phyloP scores from a whole-genome alignment of 2,329 filamentous ascomycete genomes.

The Anthostomella pinea region DNA sequence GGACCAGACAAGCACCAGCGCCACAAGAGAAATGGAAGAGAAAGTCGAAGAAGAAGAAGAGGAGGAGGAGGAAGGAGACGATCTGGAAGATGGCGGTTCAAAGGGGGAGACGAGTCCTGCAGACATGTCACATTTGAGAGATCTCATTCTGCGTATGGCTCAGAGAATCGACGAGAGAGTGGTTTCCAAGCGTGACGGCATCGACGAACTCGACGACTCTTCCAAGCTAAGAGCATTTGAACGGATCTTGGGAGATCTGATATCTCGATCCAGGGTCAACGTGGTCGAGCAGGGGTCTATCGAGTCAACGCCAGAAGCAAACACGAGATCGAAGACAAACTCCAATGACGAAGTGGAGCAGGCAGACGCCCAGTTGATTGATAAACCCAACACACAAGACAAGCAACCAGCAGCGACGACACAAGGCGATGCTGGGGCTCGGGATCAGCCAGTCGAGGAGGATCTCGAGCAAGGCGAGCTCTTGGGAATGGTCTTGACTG shows the following conservation, averaged over 20 bases:
- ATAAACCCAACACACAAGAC: neutral
- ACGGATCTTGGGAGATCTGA: slow-evolving; percentile 48
- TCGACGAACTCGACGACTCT: slow-evolving; percentile 28
- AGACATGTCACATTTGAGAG: slow-evolving; percentile 35
- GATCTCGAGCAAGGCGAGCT: slow-evolving; percentile 38
- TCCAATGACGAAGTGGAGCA: slow-evolving; percentile 4
- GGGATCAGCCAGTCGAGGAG: slow-evolving; percentile 5
- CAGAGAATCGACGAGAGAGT: slow-evolving; percentile 40
- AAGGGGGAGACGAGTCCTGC: slow-evolving; percentile 26
- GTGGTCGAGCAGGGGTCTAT: slow-evolving; percentile 4
- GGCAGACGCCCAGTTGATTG: slow-evolving; percentile 6
- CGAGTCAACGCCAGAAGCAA: slow-evolving; percentile 3
- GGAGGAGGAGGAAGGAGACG: slow-evolving; percentile 13
- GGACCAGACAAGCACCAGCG: too few species aligned
- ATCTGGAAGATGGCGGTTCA: slow-evolving; percentile 10
- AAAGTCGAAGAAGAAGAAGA: slow-evolving; percentile 16
- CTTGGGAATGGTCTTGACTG: slow-evolving; percentile 68
- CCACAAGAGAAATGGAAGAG: slow-evolving; percentile 27
- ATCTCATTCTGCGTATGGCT: slow-evolving; percentile 52
- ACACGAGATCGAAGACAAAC: slow-evolving; percentile 1
- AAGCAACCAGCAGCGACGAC: neutral
- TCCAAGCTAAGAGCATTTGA: slow-evolving; percentile 49
- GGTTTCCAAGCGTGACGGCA: slow-evolving; percentile 19
- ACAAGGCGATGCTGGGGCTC: neutral
- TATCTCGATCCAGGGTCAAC: slow-evolving; percentile 35